Base-by-base conservation (phyloP, 371 early-diverging fungal genomes). In the Lichtheimia hyalospora region DNA sequence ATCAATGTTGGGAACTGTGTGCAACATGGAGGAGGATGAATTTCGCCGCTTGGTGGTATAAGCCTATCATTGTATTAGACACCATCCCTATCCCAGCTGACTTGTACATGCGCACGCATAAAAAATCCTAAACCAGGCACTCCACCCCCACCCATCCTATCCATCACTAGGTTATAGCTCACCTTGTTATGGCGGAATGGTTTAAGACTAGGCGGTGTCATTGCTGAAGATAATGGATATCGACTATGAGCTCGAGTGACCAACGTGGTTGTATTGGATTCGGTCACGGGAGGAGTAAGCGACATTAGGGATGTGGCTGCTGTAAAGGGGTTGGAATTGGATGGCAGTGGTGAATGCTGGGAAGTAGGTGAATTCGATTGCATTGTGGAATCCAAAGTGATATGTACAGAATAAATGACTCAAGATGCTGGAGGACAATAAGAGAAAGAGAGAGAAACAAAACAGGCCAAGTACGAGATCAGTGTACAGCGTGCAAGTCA, bases 171-270 rank as follows among this genome's bases (percentile, higher is more conserved):
- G 24, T 18, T 51, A 16, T 46, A 25, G 12, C 28, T 39, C n/a
- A 25, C 18, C 7, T 3, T 53, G 25, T 10, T 49, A 16, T 16
- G 34, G 34, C n/a, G 49, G 52, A 43, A 16, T 14, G 60, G 64
- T 43, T 54, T 58, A 18, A 64, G 50, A 34, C 60, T 64, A n/a
- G 64, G 64, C n/a, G 64, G 64, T 12, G 64, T 64, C 43, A 46
- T 49, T 21, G 64, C 64, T 20, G 54, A 41, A 20, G 60, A 42
- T 15, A 64, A 49, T 28, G 64, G 64, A 39, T 64, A 64, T 51
- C 43, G 81, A 13, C 21, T 54, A 21, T 20, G 12, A 5, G 4
- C 42, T 21, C 42, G 50, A 51, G 14, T 52, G 50, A 39, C 20
- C n/a, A 54, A 7, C 18, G 54, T 6, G 16, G 39, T 21, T 16